Base-by-base conservation (phyloP, 768 basidiomycete species). In the Leccinum boreale region DNA sequence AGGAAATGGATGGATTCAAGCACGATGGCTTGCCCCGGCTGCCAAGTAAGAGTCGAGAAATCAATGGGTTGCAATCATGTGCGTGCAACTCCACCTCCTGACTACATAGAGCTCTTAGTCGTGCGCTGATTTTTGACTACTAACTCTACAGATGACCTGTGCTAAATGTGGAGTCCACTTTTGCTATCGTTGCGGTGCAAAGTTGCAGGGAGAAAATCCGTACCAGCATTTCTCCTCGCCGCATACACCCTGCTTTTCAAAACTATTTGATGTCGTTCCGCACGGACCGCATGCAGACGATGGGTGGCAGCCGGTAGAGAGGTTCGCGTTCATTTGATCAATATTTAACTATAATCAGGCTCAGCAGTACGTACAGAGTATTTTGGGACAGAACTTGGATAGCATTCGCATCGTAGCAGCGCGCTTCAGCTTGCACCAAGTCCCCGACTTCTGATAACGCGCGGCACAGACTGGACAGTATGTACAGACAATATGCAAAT, bases 11-110 rank as follows among this genome's bases (percentile, higher is more conserved):
- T 95, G 26, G 78, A 84, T 28, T 67, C 75, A 33, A 83, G 81
- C 44, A 90, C 93, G 11, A 87, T 79, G 72, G 75, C 77, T 19
- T 91, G 90, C 67, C 89, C 92, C 4, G 85, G 85, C 5, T 95
- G 94, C 73, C 63, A 73, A 5, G 79, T 90, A 14, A 77, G 81
- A 58, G 87, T 94, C 11, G 88, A 91, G 73, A 91, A 92, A 73
- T 81, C 78, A 17, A 63, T 79, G 58, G 93, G 93, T 2, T 95
- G 94, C 74, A 95, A 95, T 71, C 94, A 96, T 74, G 92, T 93
- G 75, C 60, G 86, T 75, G 46, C 49, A 8, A 17, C 33, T 44
- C 33, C 49, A 11, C 9, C 19, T 49, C 28, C 3, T 51, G 19
- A 46, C 31, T 33, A 33, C 31, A n/a, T 8, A 17, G 9, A 24